A percentile compares a stretch with the other conserved stretches of the same genome.
These are phyloP conservation scores for Podila epigama DNA, from an alignment of 192 early-diverging fungal species.

Conservation along the genomic window DNA sequence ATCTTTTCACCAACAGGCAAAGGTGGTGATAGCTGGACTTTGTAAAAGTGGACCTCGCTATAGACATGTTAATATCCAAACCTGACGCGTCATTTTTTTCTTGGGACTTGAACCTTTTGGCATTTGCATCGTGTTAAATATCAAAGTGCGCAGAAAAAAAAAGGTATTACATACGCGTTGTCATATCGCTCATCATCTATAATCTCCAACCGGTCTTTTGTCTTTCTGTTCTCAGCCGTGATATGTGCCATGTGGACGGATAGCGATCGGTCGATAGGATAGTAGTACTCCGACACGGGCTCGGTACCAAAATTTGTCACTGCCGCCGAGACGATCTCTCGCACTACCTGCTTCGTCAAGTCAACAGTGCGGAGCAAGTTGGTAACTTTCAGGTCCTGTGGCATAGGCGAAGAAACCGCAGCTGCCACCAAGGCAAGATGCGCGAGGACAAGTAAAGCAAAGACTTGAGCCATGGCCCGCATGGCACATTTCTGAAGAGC, in stretches of 20 bases:
- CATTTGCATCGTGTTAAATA: conserved; percentile 13
- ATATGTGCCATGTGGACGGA: conserved; percentile 46
- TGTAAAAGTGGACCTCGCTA: conserved; percentile 55
- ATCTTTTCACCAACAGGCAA: conserved; percentile 66
- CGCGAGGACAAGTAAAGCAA: background rate
- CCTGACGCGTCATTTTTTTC: background rate
- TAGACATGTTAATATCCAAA: background rate
- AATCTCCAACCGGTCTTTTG: conserved; percentile 34
- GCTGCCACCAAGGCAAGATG: background rate
- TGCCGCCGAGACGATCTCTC: conserved; percentile 53
- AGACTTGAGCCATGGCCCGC: background rate
- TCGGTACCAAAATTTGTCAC: conserved; percentile 51
- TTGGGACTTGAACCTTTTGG: background rate
- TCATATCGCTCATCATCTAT: conserved; percentile 32
- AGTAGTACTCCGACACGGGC: conserved; percentile 54
- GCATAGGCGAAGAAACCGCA: conserved; percentile 16
- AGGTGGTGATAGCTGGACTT: conserved; percentile 51
- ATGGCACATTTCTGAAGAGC: background rate
- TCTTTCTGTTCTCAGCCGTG: conserved; percentile 51
- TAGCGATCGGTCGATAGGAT: conserved; percentile 41
- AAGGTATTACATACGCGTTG: conserved; percentile 30
- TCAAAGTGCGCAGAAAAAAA: background rate
- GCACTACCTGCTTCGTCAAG: conserved; percentile 56
- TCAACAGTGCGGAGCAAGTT: conserved; percentile 73
- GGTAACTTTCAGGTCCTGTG: conserved; percentile 54